Evolutionary conservation across 208 protist genomes (phyloP).

Genomic region (Angomonas deanei): DNA sequence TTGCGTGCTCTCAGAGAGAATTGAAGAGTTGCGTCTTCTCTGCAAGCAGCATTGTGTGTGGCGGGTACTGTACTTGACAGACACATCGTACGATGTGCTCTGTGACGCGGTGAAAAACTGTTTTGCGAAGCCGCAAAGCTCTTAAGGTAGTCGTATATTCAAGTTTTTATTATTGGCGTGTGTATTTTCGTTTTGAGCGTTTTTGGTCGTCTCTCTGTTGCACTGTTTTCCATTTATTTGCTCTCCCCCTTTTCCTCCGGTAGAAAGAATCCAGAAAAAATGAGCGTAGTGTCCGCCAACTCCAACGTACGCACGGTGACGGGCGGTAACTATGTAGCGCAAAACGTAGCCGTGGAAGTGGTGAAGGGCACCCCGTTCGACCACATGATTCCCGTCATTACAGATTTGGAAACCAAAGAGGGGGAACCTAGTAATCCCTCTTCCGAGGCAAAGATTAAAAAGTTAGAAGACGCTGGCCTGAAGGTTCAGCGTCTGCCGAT

Average conservation of each 20-base stretch:
- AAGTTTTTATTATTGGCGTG: neutral
- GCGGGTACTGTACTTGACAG: too few species aligned
- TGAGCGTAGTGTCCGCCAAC: neutral
- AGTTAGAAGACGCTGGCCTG: conserved; percentile 12
- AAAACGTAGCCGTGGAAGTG: conserved; percentile 14
- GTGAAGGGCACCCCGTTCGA: conserved; percentile 15
- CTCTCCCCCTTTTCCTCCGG: neutral
- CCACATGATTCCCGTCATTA: conserved; percentile 33
- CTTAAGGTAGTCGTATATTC: too few species aligned
- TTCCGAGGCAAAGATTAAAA: conserved; percentile 8
- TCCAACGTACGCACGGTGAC: neutral
- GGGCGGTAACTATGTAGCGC: conserved; percentile 7
- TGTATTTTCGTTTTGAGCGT: neutral
- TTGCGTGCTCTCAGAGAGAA: too few species aligned
- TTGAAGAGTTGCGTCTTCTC: too few species aligned
- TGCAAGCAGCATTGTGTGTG: too few species aligned
- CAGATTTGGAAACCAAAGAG: neutral
- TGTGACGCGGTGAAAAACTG: too few species aligned
- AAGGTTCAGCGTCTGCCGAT: conserved; percentile 20
- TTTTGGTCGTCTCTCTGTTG: too few species aligned
- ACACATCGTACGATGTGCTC: too few species aligned
- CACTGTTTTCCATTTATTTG: neutral
- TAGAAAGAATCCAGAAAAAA: neutral
- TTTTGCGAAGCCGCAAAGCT: too few species aligned
- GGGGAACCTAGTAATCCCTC: conserved; percentile 6